Base-by-base conservation (phyloP, 164 flowering plant genomes). In the Echeveria elegans region DNA sequence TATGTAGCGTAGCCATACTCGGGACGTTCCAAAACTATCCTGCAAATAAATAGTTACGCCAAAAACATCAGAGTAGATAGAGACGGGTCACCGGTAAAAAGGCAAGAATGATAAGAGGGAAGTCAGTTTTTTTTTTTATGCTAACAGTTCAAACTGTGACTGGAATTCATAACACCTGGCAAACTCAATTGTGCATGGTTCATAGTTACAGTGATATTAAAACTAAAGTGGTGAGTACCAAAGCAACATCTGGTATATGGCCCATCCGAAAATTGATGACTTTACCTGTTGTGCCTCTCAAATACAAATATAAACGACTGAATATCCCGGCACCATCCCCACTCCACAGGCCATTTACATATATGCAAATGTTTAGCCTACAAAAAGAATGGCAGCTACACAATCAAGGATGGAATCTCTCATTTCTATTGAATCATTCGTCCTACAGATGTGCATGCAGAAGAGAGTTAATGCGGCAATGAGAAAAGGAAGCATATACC, bases 1-100 rank as follows among this genome's bases (percentile, higher is more conserved):
- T 93, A 93, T 41, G 96, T 94, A 5, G 98, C 98, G 80, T 82
- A 89, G n/a, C 98, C 97, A 83, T 94, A 91, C 76, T 94, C 96
- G 37, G 98, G 98, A 16, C 95, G 92, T 78, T 94, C 97, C 77
- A 94, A 73, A 72, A 94, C 98, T 66, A 91, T 81, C 75, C 96
- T 94, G 92, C 36, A 77, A 59, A 24, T 21, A 26, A 70, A 68
- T 50, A 26, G n/a, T n/a, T n/a, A n/a, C n/a, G n/a, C n/a, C 66
- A 32, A 37, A 45, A 67, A 43, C 29, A 40, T 37, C 34, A 53
- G 43, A 40, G 28, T 56, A 32, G 28, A 28, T 29, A 28, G 61
- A 21, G 41, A 40, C 1, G 29, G 37, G 45, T 37, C 19, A 26
- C 19, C 6, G 19, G 16, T 23, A 53, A 56, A 28, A 23, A 11